These are phyloP conservation scores for Cryptococcus amylolentus DNA, from an alignment of 1,284 basidiomycete species.

Conservation along the genomic window DNA sequence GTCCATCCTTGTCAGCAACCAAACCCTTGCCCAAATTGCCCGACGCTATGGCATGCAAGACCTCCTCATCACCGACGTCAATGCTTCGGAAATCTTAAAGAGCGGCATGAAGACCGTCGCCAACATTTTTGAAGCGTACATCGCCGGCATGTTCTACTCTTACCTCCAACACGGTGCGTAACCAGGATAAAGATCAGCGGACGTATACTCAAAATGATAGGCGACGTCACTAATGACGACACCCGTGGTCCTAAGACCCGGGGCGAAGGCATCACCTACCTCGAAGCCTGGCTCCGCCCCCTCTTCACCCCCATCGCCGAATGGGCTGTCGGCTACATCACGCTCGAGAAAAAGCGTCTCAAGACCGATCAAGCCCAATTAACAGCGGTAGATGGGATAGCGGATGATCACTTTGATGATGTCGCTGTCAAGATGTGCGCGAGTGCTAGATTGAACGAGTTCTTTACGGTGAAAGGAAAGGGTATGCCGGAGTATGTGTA, in stretches of 20 bases:
- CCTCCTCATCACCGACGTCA: slow-evolving; percentile 21
- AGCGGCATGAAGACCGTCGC: slow-evolving; percentile 26
- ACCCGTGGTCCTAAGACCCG: slow-evolving; percentile 8
- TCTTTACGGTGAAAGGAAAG: slow-evolving; percentile 17
- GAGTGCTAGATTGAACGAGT: slow-evolving; percentile 24
- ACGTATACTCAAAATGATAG: background rate
- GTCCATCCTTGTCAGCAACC: slow-evolving; percentile 31
- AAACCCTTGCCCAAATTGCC: slow-evolving; percentile 31
- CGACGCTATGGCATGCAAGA: slow-evolving; percentile 23
- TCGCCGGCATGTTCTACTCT: slow-evolving; percentile 37
- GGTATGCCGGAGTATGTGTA: slow-evolving; percentile 17
- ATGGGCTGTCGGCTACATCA: slow-evolving; percentile 22
- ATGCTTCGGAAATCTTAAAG: slow-evolving; percentile 12
- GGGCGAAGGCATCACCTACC: slow-evolving; percentile 30
- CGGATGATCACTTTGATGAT: slow-evolving; percentile 13
- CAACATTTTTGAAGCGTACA: slow-evolving; percentile 41
- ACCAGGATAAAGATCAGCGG: background rate
- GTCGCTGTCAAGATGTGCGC: slow-evolving; percentile 14
- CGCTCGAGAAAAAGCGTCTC: slow-evolving; percentile 11
- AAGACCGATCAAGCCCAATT: background rate
- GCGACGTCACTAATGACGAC: background rate
- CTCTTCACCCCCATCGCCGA: slow-evolving; percentile 35
- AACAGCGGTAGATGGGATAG: background rate
- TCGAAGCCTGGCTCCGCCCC: slow-evolving; percentile 36
- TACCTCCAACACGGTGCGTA: slow-evolving; percentile 15